Conservation (phyloP, 1,284 basidiomycete genomes). For the Ceratobasidium sp. region DNA sequence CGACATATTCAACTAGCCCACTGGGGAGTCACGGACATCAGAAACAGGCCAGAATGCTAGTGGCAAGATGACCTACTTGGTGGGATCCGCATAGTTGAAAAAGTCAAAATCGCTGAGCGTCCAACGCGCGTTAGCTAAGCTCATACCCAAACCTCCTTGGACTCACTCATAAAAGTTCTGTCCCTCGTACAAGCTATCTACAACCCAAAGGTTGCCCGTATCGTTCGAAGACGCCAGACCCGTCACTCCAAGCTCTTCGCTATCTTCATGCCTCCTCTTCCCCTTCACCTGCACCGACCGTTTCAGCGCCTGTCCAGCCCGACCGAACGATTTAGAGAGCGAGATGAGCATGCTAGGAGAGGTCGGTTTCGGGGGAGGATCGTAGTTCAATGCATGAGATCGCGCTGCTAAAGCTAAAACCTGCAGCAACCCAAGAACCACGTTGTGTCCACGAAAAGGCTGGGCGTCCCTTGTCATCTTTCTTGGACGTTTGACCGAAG, state of each 20-base stretch:
- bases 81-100: slow-evolving; percentile 49
- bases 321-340: slow-evolving; percentile 4
- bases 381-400: slow-evolving; percentile 21
- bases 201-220: slow-evolving; percentile 43
- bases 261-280: slow-evolving; percentile 24
- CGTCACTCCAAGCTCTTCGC: neutral
- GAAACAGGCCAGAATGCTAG: neutral
- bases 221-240: slow-evolving; percentile 4
- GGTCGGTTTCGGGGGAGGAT: slow-evolving; percentile 10
- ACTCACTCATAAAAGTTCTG: slow-evolving; percentile 50
- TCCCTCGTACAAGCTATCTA: slow-evolving; percentile 46
- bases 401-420: slow-evolving; percentile 23
- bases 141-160: neutral
- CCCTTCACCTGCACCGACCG: neutral
- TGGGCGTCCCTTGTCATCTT: slow-evolving; percentile 36
- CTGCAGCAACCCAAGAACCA: slow-evolving; percentile 32
- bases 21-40: slow-evolving; percentile 1
- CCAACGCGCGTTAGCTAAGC: neutral
- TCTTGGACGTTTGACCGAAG: slow-evolving; percentile 9
- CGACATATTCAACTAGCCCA: slow-evolving; percentile 46
- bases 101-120: slow-evolving; percentile 47
- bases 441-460: slow-evolving; percentile 45
- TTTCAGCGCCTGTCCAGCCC: neutral
- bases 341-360: slow-evolving; percentile 18
- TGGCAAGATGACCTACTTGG: slow-evolving; percentile 31